phyloP scores from a whole-genome alignment of 805 yeast genomes.

The Pichia membranifaciens region DNA sequence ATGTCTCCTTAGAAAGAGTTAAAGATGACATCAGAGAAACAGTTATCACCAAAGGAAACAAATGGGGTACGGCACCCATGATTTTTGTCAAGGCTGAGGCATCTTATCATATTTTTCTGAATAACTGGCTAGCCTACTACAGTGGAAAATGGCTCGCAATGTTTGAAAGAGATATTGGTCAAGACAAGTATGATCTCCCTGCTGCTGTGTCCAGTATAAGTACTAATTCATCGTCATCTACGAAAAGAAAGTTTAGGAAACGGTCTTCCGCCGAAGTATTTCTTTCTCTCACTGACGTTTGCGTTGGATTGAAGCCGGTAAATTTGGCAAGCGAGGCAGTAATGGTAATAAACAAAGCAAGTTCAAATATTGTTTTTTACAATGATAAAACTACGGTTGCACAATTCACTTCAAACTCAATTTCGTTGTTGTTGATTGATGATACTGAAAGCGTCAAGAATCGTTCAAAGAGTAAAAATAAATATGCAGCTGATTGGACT shows the following conservation, averaged over 20 bases:
- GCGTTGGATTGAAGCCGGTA: constrained; percentile 60
- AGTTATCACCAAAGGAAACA: constrained; percentile 11
- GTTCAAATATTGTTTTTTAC: constrained; percentile 39
- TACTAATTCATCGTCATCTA: neutral
- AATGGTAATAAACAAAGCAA: constrained; percentile 49
- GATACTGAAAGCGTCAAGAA: constrained; percentile 38
- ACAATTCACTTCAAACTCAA: constrained; percentile 40
- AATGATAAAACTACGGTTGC: constrained; percentile 19
- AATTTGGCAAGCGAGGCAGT: constrained; percentile 49
- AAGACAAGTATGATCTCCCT: constrained; percentile 9
- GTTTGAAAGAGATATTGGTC: constrained; percentile 28
- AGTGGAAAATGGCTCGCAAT: constrained; percentile 53
- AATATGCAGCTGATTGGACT: constrained; percentile 31
- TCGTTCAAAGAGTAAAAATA: constrained; percentile 17
- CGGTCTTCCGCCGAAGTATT: constrained; percentile 13
- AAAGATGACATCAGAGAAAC: neutral
- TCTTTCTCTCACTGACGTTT: constrained; percentile 43
- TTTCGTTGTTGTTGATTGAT: constrained; percentile 57
- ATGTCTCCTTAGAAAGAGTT: constrained; percentile 4
- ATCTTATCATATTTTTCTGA: constrained; percentile 38
- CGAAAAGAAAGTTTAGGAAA: constrained; percentile 12
- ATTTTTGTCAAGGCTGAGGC: constrained; percentile 12
- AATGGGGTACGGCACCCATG: constrained; percentile 11
- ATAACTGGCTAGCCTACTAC: constrained; percentile 48
- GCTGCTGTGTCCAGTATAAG: too few species aligned